Conservation (phyloP, 176 grass and related monocot species). For the Cenchrus americanus region DNA sequence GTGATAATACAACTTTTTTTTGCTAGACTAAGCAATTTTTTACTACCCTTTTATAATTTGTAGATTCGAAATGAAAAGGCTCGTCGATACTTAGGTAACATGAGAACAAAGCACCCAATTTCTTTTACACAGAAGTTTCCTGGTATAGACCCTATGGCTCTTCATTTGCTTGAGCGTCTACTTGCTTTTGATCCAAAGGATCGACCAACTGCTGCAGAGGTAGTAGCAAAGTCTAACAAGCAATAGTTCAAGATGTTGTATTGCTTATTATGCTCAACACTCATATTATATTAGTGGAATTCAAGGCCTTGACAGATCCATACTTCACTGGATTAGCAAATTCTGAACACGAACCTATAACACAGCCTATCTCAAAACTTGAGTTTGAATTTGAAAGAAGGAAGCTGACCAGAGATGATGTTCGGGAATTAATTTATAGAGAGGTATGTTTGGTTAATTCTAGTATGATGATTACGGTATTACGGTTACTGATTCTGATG, state of each 20-base stretch:
- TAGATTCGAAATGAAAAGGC: constrained; percentile 91
- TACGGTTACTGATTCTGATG: constrained; percentile 30
- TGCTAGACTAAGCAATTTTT: background rate
- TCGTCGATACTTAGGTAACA: constrained; percentile 67
- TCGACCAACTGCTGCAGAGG: constrained; percentile 74
- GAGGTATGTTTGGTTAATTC: constrained; percentile 57
- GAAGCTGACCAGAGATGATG: constrained; percentile 89
- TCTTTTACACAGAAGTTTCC: constrained; percentile 86
- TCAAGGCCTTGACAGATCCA: constrained; percentile 76
- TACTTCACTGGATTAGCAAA: constrained; percentile 83
- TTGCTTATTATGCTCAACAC: constrained; percentile 15
- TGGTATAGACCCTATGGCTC: constrained; percentile 66
- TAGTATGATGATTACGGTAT: background rate
- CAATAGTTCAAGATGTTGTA: constrained; percentile 1
- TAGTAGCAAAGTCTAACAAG: constrained; percentile 40
- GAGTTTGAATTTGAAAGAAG: constrained; percentile 97
- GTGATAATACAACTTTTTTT: background rate
- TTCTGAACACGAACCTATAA: constrained; percentile 61
- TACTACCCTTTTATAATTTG: constrained; percentile 1
- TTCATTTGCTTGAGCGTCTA: constrained; percentile 68
- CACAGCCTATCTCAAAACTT: constrained; percentile 77
- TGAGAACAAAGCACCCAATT: constrained; percentile 62
- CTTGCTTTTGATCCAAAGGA: constrained; percentile 84
- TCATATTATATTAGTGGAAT: constrained; percentile 47
- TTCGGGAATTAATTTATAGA: constrained; percentile 85